These are phyloP conservation scores for Vitis rotundifolia DNA, from an alignment of 164 flowering plant species.

Conservation along the genomic window DNA sequence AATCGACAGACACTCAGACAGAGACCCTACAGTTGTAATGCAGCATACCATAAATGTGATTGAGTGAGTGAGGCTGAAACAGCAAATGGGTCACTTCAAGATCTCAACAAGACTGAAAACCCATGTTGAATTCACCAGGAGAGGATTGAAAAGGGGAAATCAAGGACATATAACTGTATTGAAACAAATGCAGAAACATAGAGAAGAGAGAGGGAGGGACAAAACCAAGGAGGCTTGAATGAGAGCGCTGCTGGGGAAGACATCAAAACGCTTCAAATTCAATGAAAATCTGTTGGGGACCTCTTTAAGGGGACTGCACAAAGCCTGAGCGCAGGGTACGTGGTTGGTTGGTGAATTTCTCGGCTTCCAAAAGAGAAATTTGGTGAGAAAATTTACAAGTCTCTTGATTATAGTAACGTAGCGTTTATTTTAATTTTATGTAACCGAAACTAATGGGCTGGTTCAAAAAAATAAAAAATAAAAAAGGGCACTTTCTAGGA, in stretches of 20 bases:
- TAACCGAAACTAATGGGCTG: slow-evolving; percentile 3
- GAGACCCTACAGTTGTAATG: no score
- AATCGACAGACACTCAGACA: no score
- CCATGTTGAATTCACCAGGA: neutral
- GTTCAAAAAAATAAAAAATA: neutral
- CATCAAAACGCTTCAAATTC: slow-evolving; percentile 4
- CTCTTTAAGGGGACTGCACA: neutral
- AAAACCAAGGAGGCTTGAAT: slow-evolving; percentile 8
- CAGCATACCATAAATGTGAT: neutral
- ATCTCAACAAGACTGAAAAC: neutral
- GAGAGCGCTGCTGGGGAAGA: neutral
- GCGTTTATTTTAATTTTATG: neutral
- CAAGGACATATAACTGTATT: neutral
- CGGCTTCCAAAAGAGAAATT: slow-evolving; percentile 4
- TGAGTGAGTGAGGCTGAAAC: neutral
- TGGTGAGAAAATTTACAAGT: slow-evolving; percentile 11
- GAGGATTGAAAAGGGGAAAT: neutral
- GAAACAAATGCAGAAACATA: neutral
- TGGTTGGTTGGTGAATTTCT: slow-evolving; percentile 20
- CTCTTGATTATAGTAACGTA: slow-evolving; percentile 19
- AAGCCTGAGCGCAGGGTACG: neutral
- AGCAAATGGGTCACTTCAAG: neutral
- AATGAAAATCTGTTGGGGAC: slow-evolving; percentile 8
- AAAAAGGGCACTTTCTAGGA: neutral
- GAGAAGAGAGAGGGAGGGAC: slow-evolving; percentile 9